Conservation (phyloP, 306 rosid species). For the Lagenaria siceraria region DNA sequence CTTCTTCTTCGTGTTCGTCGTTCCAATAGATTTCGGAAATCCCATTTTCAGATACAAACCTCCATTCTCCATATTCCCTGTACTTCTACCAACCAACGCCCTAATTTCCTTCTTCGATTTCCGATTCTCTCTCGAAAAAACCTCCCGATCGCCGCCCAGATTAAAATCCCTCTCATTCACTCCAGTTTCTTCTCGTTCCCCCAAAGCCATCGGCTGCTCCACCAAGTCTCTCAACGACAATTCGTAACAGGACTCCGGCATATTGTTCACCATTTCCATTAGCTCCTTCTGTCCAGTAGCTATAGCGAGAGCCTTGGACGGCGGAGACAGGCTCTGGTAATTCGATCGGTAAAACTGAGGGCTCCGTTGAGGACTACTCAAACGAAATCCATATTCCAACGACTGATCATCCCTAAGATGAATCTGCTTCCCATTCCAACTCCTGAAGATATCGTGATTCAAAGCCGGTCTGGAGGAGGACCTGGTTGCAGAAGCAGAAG, state of each 20-base stretch:
- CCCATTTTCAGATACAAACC: constrained; percentile 68
- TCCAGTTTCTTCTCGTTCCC: not conserved
- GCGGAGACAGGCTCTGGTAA: constrained; percentile 43
- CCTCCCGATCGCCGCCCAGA: constrained; percentile 4
- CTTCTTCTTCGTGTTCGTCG: constrained; percentile 9
- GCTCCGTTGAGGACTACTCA: constrained; percentile 19
- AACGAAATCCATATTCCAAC: not conserved
- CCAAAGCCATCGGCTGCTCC: constrained; percentile 29
- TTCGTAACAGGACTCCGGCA: constrained; percentile 83
- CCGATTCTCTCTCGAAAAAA: constrained; percentile 2
- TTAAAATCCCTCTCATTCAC: constrained; percentile 5
- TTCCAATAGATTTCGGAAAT: constrained; percentile 43
- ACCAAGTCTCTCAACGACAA: constrained; percentile 78
- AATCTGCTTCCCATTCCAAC: constrained; percentile 1
- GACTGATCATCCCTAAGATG: not conserved
- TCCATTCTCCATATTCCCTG: constrained; percentile 26
- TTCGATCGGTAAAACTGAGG: constrained; percentile 20
- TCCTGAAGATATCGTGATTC: constrained; percentile 1
- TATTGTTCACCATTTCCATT: constrained; percentile 71
- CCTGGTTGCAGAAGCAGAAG: not conserved
- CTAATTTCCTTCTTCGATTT: constrained; percentile 13
- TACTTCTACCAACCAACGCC: constrained; percentile 8
- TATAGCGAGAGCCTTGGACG: constrained; percentile 56
- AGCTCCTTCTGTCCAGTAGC: constrained; percentile 69
- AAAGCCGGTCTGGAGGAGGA: not conserved